Percentiles rank a stretch among this genome's conserved stretches.
Conservation (phyloP, 2,329 filamentous ascomycete genomes). For the Aureobasidium pullulans region DNA sequence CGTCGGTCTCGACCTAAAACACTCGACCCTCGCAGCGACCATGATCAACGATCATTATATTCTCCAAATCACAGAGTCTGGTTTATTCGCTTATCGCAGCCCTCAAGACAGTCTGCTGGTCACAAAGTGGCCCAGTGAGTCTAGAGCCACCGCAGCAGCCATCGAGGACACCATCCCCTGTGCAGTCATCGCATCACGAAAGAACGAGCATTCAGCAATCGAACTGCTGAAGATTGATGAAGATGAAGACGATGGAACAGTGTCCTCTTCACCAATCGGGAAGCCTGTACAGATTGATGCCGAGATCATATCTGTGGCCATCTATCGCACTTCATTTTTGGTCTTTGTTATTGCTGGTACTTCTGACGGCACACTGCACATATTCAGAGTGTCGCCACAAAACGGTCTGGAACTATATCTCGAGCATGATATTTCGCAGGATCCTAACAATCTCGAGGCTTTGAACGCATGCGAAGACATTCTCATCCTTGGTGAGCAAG, state of each 20-base stretch:
- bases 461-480: constrained; percentile 25
- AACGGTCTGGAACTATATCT: constrained; percentile 14
- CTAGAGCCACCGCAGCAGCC: constrained; percentile 21
- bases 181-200: constrained; percentile 18
- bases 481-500: constrained; percentile 18
- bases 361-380: constrained; percentile 20
- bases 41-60: constrained; percentile 18
- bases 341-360: constrained; percentile 26
- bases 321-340: constrained; percentile 21
- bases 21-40: constrained; percentile 22
- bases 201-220: constrained; percentile 5
- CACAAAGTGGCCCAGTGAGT: neutral
- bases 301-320: constrained; percentile 29
- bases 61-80: constrained; percentile 23
- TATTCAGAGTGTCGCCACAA: constrained; percentile 20
- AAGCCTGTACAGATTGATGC: constrained; percentile 17
- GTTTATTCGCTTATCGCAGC: constrained; percentile 21
- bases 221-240: neutral
- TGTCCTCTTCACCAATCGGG: neutral
- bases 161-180: constrained; percentile 16
- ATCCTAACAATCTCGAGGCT: neutral
- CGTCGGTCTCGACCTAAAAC: constrained; percentile 20
- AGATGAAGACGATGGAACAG: neutral
- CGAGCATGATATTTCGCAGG: constrained; percentile 16
- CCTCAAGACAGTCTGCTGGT: constrained; percentile 11